These are phyloP conservation scores for Yarrowia bubula DNA, from an alignment of 805 yeast species.

Conservation along the genomic window DNA sequence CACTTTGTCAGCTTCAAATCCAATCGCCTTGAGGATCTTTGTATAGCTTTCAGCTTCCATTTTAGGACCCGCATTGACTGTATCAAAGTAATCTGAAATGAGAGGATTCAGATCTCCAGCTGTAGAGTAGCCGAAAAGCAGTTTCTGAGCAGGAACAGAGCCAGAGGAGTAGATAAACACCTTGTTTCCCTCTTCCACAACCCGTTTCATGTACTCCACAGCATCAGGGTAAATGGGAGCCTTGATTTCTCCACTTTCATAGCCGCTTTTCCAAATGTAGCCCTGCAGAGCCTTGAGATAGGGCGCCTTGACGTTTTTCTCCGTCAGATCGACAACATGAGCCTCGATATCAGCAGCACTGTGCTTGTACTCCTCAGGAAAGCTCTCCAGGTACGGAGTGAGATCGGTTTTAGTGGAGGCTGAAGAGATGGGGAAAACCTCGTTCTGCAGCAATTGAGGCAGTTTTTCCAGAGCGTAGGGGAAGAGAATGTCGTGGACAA, in stretches of 20 bases:
- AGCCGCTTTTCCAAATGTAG: constrained; percentile 75
- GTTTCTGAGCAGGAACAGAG: constrained; percentile 78
- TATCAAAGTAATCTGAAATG: constrained; percentile 75
- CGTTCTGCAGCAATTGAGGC: constrained; percentile 32
- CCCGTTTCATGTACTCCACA: constrained; percentile 48
- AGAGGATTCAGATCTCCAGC: constrained; percentile 51
- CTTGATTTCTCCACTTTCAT: constrained; percentile 65
- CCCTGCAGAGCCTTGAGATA: constrained; percentile 80
- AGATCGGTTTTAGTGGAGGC: constrained; percentile 5
- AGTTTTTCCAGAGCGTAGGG: constrained; percentile 61
- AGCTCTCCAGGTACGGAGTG: constrained; percentile 43
- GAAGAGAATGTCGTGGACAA: constrained; percentile 69
- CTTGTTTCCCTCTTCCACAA: constrained; percentile 27
- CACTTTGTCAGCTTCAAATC: constrained; percentile 39
- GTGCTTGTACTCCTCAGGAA: constrained; percentile 44
- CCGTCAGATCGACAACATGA: constrained; percentile 59
- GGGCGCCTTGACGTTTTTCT: constrained; percentile 72
- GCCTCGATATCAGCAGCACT: constrained; percentile 41
- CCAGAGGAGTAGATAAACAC: constrained; percentile 87
- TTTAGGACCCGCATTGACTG: constrained; percentile 78
- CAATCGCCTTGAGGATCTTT: constrained; percentile 50
- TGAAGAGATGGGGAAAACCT: constrained; percentile 35
- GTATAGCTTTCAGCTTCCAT: constrained; percentile 55
- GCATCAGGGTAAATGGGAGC: constrained; percentile 78
- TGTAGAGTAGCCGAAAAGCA: constrained; percentile 51